phyloP scores from a whole-genome alignment of 441 rosid species.

The Melastoma candidum region DNA sequence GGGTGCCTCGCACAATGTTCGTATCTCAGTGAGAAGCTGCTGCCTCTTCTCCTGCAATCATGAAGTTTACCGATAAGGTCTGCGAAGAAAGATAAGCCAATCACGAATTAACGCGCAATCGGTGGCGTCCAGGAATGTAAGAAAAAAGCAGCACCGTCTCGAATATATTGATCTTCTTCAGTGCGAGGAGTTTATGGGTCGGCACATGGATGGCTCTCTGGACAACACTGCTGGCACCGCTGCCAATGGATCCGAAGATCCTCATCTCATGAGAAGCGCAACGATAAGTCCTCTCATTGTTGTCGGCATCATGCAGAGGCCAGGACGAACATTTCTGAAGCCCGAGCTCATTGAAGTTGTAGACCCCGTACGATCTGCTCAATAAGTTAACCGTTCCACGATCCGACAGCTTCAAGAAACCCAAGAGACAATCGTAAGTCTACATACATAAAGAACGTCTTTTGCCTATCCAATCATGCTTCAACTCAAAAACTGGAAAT shows the following conservation, averaged over 20 bases:
- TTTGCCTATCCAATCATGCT: background rate
- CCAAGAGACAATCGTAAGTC: background rate
- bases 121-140: conserved; percentile 1
- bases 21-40: conserved; percentile 80
- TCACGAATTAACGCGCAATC: no score
- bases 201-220: conserved; percentile 90
- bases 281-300: conserved; percentile 57
- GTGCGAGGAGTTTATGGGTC: conserved; percentile 59
- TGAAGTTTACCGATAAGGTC: background rate
- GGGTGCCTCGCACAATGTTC: conserved; percentile 87
- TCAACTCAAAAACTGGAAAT: background rate
- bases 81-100: no score
- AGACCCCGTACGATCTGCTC: conserved; percentile 89
- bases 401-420: conserved; percentile 54
- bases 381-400: conserved; percentile 80
- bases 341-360: conserved; percentile 86
- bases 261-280: conserved; percentile 95
- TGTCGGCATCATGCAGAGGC: conserved; percentile 46
- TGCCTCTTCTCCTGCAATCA: conserved; percentile 77
- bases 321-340: conserved; percentile 73
- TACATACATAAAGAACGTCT: background rate
- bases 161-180: conserved; percentile 84
- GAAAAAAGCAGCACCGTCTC: conserved; percentile 47
- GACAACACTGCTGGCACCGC: conserved; percentile 90
- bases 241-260: conserved; percentile 81